Evolutionary conservation across 495 filamentous ascomycete genomes (phyloP), one percentile per base, ranked within the genome.

Genomic region (Lophiotrema nucula): DNA sequence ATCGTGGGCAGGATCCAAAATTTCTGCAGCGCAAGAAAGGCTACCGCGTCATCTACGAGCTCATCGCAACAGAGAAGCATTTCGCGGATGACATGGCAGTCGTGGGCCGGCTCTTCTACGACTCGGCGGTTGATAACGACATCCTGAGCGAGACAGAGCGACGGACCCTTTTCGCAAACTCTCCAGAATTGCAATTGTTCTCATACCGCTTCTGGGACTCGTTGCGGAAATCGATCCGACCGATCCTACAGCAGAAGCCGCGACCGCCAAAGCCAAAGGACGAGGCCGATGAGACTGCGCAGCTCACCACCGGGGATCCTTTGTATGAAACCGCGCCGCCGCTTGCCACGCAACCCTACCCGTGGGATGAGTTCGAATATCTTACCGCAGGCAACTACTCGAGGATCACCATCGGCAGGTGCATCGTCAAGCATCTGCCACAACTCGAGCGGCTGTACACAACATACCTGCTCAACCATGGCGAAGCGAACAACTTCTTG

Each of bases 11-110:
- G 31, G 31, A 35, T 15, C 31, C 31, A 8, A 15, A 8, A 8
- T 35, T 35, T 35, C 31, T 8, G 31, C 31, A 35, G 31, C 15
- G 8, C 8, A 35, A 35, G 48, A 80, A 90, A 61, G 85, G 93
- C 15, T 81, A 84, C 28, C 77, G 91, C 65, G 79, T 92, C 50
- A 88, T 98, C 61, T 88, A 90, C 60, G 93, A 98, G 70, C 76
- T 98, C 19, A 81, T 96, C 35, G 89, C 95, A 62, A 98, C 95
- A 2, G 93, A 98, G 68, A 81, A 87, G 25, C 82, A 83, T 15
- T 97, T 92, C 70, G 80, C 89, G 42, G 80, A 87, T 58, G 93
- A 98, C 72, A 92, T 98, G 89, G 95, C 88, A 64, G 89, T 98
- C 35, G 85, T 95, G 4, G 88, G 95, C 66, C 90, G 96, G 65